Conservation (phyloP, 2,329 filamentous ascomycete species). For the Aspergillus sp. region DNA sequence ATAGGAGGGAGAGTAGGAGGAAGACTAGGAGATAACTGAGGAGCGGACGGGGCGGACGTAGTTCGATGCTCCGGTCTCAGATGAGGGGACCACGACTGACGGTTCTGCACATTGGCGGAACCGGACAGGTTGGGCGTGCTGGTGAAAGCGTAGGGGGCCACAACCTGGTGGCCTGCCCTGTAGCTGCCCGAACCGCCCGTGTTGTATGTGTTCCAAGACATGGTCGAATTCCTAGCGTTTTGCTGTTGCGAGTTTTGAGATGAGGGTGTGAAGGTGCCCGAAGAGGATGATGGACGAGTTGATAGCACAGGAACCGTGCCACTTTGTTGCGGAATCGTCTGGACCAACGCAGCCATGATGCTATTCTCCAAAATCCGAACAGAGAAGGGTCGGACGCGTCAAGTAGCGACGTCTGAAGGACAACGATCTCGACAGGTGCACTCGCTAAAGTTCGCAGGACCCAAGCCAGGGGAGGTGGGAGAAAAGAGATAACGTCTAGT, state of each 20-base stretch:
- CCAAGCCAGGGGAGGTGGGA: conserved; percentile 1
- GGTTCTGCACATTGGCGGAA: conserved; percentile 49
- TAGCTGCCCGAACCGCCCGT: conserved; percentile 44
- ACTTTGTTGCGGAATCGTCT: conserved; percentile 75
- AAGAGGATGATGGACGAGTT: conserved; percentile 65
- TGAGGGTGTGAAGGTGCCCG: conserved; percentile 53
- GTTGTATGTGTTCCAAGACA: conserved; percentile 45
- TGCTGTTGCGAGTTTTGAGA: conserved; percentile 40
- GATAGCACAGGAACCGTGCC: conserved; percentile 74
- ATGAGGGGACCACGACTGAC: conserved; percentile 54
- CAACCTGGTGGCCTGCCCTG: conserved; percentile 56
- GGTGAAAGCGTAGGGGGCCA: conserved; percentile 76
- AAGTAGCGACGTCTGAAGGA: conserved; percentile 18
- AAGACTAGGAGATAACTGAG: conserved; percentile 37
- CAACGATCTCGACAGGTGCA: conserved; percentile 10
- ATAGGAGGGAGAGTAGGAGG: conserved; percentile 30
- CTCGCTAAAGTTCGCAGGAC: conserved; percentile 9
- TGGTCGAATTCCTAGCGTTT: conserved; percentile 35
- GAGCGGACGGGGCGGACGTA: conserved; percentile 51
- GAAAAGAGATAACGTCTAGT: conserved; percentile 9
- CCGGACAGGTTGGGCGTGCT: conserved; percentile 66
- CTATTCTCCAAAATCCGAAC: conserved; percentile 25
- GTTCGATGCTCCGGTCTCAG: conserved; percentile 58
- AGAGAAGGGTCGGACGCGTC: conserved; percentile 21
- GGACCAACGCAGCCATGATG: conserved; percentile 82